Evolutionary conservation across 2,329 filamentous ascomycete species (phyloP).

Genomic region (Microsporum audouinii): DNA sequence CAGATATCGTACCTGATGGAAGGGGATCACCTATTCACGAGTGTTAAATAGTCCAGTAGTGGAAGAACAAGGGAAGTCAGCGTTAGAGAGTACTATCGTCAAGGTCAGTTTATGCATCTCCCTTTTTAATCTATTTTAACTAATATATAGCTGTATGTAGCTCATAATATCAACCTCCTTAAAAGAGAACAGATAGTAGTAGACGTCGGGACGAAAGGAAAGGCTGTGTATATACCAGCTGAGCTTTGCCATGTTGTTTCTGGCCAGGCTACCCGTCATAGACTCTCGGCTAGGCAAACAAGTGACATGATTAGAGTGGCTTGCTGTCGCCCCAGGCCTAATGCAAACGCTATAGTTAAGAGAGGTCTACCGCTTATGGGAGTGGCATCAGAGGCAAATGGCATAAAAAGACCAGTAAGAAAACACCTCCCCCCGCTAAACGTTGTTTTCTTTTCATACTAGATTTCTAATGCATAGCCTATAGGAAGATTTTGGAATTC

Average conservation of each 20-base stretch:
- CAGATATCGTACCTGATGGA: conserved; percentile 11
- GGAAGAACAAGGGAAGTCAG: neutral
- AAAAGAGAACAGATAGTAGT: conserved; percentile 44
- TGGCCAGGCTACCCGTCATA: conserved; percentile 52
- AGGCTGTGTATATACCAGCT: conserved; percentile 53
- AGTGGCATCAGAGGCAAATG: neutral
- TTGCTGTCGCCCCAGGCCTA: conserved; percentile 53
- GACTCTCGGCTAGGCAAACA: conserved; percentile 51
- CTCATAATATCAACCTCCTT: neutral
- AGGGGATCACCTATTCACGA: neutral
- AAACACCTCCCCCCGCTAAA: neutral
- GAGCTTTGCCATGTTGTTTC: conserved; percentile 53
- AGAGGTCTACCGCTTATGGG: conserved; percentile 32
- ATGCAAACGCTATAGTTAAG: conserved; percentile 53
- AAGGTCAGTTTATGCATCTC: neutral
- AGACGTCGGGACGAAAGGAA: conserved; percentile 50
- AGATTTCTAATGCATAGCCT: neutral
- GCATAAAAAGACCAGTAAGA: conserved; percentile 6
- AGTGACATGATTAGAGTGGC: conserved; percentile 60
- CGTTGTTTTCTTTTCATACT: neutral
- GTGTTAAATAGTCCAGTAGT: conserved; percentile 5
- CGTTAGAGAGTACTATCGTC: conserved; percentile 3
- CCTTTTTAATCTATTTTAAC: neutral
- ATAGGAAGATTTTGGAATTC: conserved; percentile 13
- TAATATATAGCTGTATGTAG: neutral